These are phyloP conservation scores for Citrus maxima DNA, from an alignment of 345 rosid genomes.

Conservation along the genomic window DNA sequence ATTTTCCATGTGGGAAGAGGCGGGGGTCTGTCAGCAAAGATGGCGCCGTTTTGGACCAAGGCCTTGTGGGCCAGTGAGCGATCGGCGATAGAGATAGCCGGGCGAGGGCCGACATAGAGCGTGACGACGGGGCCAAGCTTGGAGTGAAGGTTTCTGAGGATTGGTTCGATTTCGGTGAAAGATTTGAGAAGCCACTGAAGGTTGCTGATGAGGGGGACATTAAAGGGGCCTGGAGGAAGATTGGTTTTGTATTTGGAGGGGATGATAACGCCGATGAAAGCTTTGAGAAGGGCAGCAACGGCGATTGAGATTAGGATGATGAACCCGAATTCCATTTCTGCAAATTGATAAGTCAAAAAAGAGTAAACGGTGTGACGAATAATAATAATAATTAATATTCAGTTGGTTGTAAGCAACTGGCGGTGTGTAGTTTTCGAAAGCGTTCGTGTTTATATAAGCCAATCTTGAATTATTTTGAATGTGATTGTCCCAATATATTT, in stretches of 20 bases:
- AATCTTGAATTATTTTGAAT: too few species aligned
- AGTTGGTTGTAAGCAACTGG: too few species aligned
- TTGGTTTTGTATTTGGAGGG: background rate
- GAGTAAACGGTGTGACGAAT: too few species aligned
- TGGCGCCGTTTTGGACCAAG: constrained; percentile 13
- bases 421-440: too few species aligned
- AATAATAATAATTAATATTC: too few species aligned
- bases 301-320: background rate
- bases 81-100: constrained; percentile 11
- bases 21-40: constrained; percentile 14
- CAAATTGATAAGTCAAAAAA: too few species aligned
- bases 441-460: too few species aligned
- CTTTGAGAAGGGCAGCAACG: background rate
- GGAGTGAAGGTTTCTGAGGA: constrained; percentile 1
- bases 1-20: background rate
- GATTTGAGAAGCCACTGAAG: background rate
- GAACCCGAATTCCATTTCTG: constrained; percentile 1
- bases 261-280: background rate
- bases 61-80: constrained; percentile 20
- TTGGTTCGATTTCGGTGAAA: background rate
- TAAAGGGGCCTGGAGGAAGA: constrained; percentile 10
- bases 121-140: constrained; percentile 16
- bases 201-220: constrained; percentile 11
- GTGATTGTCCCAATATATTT: too few species aligned
- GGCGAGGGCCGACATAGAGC: constrained; percentile 3